Evolutionary conservation across 2,329 filamentous ascomycete genomes (phyloP), one percentile per base, ranked within the genome.

Genomic region (Fusarium subtropicale): DNA sequence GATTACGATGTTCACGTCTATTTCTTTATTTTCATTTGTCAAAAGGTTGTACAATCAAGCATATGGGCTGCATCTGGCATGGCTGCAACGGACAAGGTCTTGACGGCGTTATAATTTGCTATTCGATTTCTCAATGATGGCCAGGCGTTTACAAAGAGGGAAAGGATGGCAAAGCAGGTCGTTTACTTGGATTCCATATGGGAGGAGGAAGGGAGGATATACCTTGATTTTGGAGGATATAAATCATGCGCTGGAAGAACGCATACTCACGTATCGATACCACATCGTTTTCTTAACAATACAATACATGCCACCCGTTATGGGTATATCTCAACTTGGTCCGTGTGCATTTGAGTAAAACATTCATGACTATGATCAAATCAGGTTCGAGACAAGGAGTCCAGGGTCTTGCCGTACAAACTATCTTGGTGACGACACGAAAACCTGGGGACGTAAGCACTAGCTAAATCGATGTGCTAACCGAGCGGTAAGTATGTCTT

Each of bases 191-290:
- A 44, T 45, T 62, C 56, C 34, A 59, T 64, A 31, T 53, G 41
- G 41, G 45, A 38, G 42, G 46, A 30, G 48, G 51, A 24, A 51
- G 48, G 48, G 48, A 41, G 60, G 50, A 69, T 71, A 71, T 71
- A 71, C 68, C 68, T 69, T 60, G 61, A 42, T 57, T 53, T 66
- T 60, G 34, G 61, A 47, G 48, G 39, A 42, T 36, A 66, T n/a
- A 60, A 56, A 20, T 63, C 50, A 73, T 73, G 71, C 67, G 71
- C 68, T 56, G 45, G 48, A 63, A 60, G 60, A 66, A 63, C 64
- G 62, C 71, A 73, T 59, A 54, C 56, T 42, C 54, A 69, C 69
- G 56, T 72, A 68, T 65, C 72, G 71, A 74, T 74, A 74, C 71
- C 71, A 73, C 71, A 61, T 71, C 72, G 67, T 71, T 60, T 68